These are phyloP conservation scores for Claviceps maximensis DNA, from an alignment of 2,329 filamentous ascomycete species.

Conservation along the genomic window DNA sequence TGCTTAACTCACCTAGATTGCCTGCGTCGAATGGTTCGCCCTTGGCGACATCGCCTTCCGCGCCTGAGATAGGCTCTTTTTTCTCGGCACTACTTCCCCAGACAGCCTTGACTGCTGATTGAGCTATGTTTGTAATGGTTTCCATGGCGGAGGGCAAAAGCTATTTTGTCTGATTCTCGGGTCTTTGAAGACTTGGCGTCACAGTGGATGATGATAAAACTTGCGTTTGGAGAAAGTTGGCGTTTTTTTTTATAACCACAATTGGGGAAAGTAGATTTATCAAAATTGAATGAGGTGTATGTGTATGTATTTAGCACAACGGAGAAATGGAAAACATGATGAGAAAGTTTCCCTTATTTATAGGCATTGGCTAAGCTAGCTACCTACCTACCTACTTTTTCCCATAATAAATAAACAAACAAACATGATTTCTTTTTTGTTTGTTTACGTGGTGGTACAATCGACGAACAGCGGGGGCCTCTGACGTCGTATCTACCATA, in stretches of 20 bases:
- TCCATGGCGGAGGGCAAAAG: constrained; percentile 37
- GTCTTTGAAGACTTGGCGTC: too few species aligned
- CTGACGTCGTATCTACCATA: constrained; percentile 3
- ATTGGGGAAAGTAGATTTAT: too few species aligned
- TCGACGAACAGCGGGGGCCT: constrained; percentile 2
- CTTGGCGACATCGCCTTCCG: constrained; percentile 50
- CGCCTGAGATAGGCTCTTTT: constrained; percentile 59
- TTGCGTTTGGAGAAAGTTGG: background rate
- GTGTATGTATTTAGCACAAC: too few species aligned
- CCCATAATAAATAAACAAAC: background rate
- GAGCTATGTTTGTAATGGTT: constrained; percentile 42
- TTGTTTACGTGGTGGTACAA: background rate
- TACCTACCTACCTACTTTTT: background rate
- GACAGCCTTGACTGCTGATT: constrained; percentile 27
- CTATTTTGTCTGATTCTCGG: too few species aligned
- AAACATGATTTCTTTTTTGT: background rate
- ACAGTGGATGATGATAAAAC: background rate
- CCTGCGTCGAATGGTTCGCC: constrained; percentile 69
- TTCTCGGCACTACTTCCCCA: constrained; percentile 28
- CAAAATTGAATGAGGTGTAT: too few species aligned
- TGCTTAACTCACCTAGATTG: constrained; percentile 41
- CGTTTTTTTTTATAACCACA: background rate
- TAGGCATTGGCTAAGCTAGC: background rate
- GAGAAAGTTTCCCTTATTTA: background rate
- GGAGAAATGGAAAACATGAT: background rate